A percentile compares a stretch with the other conserved stretches of the same genome.
These are phyloP conservation scores for Leccinum incarnatum DNA, from an alignment of 768 basidiomycete genomes.

Conservation along the genomic window DNA sequence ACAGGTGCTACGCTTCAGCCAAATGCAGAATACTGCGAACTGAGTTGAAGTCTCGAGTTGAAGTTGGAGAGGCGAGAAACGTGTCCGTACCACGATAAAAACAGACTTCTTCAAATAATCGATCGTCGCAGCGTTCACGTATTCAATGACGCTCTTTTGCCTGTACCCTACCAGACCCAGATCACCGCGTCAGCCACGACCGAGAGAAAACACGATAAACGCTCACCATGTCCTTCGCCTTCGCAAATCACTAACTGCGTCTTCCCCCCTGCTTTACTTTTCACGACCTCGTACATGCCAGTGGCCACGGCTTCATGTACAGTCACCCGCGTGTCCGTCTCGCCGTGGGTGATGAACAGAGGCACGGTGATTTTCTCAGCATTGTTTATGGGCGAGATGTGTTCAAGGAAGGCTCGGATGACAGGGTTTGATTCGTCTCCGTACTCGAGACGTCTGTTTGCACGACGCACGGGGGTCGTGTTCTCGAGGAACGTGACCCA, in stretches of 20 bases:
- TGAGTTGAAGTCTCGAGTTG: not conserved
- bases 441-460: constrained; percentile 37
- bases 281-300: constrained; percentile 34
- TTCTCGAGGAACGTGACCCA: constrained; percentile 44
- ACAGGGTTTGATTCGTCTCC: constrained; percentile 39
- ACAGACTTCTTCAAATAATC: constrained; percentile 36
- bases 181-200: constrained; percentile 1
- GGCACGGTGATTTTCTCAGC: constrained; percentile 37
- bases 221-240: constrained; percentile 43
- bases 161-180: constrained; percentile 33
- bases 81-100: not conserved
- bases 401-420: constrained; percentile 37
- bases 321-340: constrained; percentile 39
- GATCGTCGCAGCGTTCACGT: constrained; percentile 38
- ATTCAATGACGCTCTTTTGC: constrained; percentile 44
- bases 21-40: not conserved
- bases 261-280: constrained; percentile 21
- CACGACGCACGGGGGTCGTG: constrained; percentile 36
- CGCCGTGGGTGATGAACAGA: constrained; percentile 41
- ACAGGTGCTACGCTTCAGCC: not conserved
- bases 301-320: constrained; percentile 37
- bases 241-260: constrained; percentile 40
- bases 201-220: not conserved
- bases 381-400: constrained; percentile 39
- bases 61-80: not conserved